Evolutionary conservation across 192 early-diverging fungal species (phyloP).

Genomic region (Umbelopsis sp.): DNA sequence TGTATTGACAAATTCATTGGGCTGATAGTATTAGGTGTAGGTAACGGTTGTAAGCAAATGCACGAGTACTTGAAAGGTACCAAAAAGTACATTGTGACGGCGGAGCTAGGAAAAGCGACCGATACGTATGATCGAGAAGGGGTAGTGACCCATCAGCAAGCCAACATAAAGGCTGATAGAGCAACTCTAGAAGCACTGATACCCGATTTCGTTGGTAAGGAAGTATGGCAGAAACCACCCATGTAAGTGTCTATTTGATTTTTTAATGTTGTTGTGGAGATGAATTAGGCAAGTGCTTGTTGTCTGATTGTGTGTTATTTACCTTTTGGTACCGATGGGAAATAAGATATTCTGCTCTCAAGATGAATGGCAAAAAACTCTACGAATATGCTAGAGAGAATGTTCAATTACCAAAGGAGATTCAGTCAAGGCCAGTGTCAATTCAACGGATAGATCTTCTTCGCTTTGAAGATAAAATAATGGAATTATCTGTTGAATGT

Average conservation of each 20-base stretch:
- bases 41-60: slow-evolving; percentile 57
- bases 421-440: slow-evolving; percentile 41
- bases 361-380: slow-evolving; percentile 67
- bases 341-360: slow-evolving; percentile 66
- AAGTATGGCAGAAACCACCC: slow-evolving; percentile 62
- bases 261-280: not conserved
- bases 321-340: not conserved
- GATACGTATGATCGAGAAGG: slow-evolving; percentile 65
- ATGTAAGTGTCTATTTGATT: slow-evolving; percentile 45
- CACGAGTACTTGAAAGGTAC: slow-evolving; percentile 44
- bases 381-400: slow-evolving; percentile 73
- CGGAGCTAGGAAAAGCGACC: slow-evolving; percentile 55
- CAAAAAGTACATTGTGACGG: slow-evolving; percentile 58
- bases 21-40: slow-evolving; percentile 50
- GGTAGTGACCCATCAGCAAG: slow-evolving; percentile 34
- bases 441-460: slow-evolving; percentile 45
- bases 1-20: not conserved
- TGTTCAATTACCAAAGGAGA: slow-evolving; percentile 42
- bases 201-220: slow-evolving; percentile 58
- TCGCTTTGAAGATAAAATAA: slow-evolving; percentile 28
- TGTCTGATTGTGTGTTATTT: slow-evolving; percentile 14
- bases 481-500: slow-evolving; percentile 54
- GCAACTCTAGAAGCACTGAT: slow-evolving; percentile 42
- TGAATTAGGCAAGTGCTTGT: not conserved
- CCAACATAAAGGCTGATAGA: slow-evolving; percentile 47